phyloP scores from a whole-genome alignment of 352 stramenopile species.

The Salisapilia sapeloensis region DNA sequence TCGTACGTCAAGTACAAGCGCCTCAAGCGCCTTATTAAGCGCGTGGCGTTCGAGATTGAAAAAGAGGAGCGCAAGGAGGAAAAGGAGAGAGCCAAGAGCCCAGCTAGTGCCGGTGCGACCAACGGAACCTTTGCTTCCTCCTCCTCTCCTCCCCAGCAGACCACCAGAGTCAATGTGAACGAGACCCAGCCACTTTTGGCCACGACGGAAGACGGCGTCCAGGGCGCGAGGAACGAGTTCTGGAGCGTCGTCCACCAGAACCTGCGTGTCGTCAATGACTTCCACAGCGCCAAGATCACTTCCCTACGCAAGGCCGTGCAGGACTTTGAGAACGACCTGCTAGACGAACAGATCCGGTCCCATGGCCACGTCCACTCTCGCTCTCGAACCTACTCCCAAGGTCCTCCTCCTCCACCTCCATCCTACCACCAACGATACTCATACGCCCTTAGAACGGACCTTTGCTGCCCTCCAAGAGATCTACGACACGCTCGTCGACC shows the following conservation, averaged over 20 bases:
- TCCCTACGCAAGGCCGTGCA: slow-evolving; percentile 46
- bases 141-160: neutral
- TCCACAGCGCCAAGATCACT: slow-evolving; percentile 54
- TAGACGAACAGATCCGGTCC: slow-evolving; percentile 47
- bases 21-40: slow-evolving; percentile 83
- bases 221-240: slow-evolving; percentile 68
- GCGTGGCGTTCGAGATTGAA: slow-evolving; percentile 78
- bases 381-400: slow-evolving; percentile 36
- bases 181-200: slow-evolving; percentile 47
- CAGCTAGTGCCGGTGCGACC: slow-evolving; percentile 2
- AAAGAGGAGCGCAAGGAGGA: slow-evolving; percentile 58
- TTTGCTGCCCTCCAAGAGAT: slow-evolving; percentile 77
- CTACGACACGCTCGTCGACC: slow-evolving; percentile 79
- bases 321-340: slow-evolving; percentile 53
- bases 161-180: slow-evolving; percentile 18
- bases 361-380: slow-evolving; percentile 63
- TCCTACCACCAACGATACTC: slow-evolving; percentile 2
- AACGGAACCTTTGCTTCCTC: neutral
- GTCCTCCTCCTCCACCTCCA: slow-evolving; percentile 8
- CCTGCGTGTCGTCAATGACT: slow-evolving; percentile 74
- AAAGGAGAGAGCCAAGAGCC: slow-evolving; percentile 37
- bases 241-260: slow-evolving; percentile 67
- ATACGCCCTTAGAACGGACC: slow-evolving; percentile 54
- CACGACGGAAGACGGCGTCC: slow-evolving; percentile 28
- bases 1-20: slow-evolving; percentile 87